Base-by-base conservation (phyloP, 2,329 filamentous ascomycete genomes). In the Acarospora socialis region DNA sequence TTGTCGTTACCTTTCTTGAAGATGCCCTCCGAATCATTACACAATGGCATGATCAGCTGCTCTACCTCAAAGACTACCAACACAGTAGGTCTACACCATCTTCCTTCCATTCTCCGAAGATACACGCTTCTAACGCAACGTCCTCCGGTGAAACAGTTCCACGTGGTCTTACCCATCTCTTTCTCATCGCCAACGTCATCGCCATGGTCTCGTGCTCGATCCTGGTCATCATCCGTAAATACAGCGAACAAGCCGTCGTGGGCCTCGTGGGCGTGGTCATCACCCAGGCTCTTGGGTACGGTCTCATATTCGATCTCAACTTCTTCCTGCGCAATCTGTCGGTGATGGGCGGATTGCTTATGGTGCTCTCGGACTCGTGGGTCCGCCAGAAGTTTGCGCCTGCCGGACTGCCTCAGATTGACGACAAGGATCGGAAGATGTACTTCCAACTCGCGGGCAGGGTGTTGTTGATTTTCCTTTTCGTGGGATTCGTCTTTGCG, bases 391-490 rank as follows among this genome's bases (percentile, higher is more conserved):
- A 77, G 56, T 92, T 94, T 64, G 87, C 86, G 3, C 93, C 93
- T 41, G 90, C 90, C 28, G 90, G 90, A 28, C 70, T 98, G 32
- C 90, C 90, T 29, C 74, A 82, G 57, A 72, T 98, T 32, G 90
- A 95, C 54, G 90, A 98, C 68, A 95, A 95, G 74, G 90, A 98
- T 59, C 81, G 86, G 62, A 98, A 95, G 72, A 95, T 95, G 87
- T 98, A 98, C 69, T 92, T 98, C 63, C 90, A 95, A 72, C 77
- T 98, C 40, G 90, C 90, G 44, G 90, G 90, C 21, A 78, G 90
- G 46, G 82, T 98, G 21, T 69, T 98, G 43, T 68, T 98, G 48
- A 95, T 98, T 62, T 94, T 98, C 72, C 70, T 98, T 46, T 98
- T 98, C 57, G 58, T 94, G 44, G 90, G 90, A 38, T 98, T 98